A percentile compares a stretch with the other conserved stretches of the same genome.
These are phyloP conservation scores for Nothophaeocryptopus gaeumannii DNA, from an alignment of 2,329 filamentous ascomycete genomes.

Conservation along the genomic window DNA sequence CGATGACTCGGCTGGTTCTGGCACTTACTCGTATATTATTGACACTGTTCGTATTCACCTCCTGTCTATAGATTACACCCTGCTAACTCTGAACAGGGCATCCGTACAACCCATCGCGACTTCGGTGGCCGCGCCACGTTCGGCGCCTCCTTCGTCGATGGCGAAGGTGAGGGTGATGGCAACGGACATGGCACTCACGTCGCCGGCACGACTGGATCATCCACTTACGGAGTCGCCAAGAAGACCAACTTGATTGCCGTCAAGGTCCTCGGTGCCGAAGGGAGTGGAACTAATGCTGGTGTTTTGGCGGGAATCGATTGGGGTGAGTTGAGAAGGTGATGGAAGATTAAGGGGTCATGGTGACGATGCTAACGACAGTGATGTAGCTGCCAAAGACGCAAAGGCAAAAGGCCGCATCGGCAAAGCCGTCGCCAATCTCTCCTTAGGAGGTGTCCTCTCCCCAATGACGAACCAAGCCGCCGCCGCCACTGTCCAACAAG, in stretches of 20 bases:
- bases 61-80: not conserved
- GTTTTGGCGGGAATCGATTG: constrained; percentile 49
- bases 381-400: constrained; percentile 48
- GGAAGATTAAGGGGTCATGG: too few relatives aligned
- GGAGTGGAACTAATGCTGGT: constrained; percentile 48
- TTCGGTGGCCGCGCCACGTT: constrained; percentile 30
- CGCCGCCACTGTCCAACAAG: constrained; percentile 36
- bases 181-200: constrained; percentile 64
- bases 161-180: constrained; percentile 38
- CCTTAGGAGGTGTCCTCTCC: constrained; percentile 40
- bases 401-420: constrained; percentile 74
- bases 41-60: constrained; percentile 21
- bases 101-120: constrained; percentile 23
- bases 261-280: constrained; percentile 48
- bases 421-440: constrained; percentile 36
- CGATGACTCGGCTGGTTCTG: constrained; percentile 37
- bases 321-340: constrained; percentile 23
- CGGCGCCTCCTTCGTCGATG: constrained; percentile 25
- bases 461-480: constrained; percentile 40
- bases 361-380: not conserved
- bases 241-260: constrained; percentile 50
- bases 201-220: constrained; percentile 59
- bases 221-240: constrained; percentile 57
- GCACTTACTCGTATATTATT: constrained; percentile 27
- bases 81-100: constrained; percentile 10